Conservation (phyloP, 306 rosid species). For the Hippophae rhamnoides region DNA sequence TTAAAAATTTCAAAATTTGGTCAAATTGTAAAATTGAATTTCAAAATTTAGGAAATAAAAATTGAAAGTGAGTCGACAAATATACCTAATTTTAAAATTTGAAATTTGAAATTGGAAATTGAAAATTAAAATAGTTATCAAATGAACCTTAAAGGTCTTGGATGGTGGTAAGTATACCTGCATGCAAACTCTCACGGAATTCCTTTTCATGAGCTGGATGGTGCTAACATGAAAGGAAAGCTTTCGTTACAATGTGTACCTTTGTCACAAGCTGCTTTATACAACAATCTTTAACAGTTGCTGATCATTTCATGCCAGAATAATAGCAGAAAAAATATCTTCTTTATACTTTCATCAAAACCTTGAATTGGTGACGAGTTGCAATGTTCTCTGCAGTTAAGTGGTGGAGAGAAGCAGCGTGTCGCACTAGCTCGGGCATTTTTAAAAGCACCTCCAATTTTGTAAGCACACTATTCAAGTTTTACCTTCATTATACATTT, state of each 20-base stretch:
- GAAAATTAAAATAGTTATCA: no score
- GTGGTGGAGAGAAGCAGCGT: constrained; percentile 98
- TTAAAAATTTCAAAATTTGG: no score
- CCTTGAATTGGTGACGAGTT: constrained; percentile 13
- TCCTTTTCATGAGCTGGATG: background rate
- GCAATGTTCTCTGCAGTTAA: constrained; percentile 48
- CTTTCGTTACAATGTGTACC: no score
- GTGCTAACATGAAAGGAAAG: background rate
- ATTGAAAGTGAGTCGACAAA: no score
- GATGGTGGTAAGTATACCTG: background rate
- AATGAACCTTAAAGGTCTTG: no score
- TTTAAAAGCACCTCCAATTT: constrained; percentile 82
- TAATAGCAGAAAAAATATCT: background rate
- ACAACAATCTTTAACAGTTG: background rate
- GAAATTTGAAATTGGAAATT: no score
- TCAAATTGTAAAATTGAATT: no score
- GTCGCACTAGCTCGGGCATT: constrained; percentile 96
- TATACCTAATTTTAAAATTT: no score
- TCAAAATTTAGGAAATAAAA: no score
- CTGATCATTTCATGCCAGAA: background rate
- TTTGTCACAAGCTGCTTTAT: background rate
- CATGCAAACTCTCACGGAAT: background rate
- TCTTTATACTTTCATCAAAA: constrained; percentile 1
- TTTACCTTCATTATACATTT: constrained; percentile 8
- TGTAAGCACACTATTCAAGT: constrained; percentile 39